Evolutionary conservation across 1,284 basidiomycete species (phyloP).

Genomic region (Trichosporon coremiiforme): DNA sequence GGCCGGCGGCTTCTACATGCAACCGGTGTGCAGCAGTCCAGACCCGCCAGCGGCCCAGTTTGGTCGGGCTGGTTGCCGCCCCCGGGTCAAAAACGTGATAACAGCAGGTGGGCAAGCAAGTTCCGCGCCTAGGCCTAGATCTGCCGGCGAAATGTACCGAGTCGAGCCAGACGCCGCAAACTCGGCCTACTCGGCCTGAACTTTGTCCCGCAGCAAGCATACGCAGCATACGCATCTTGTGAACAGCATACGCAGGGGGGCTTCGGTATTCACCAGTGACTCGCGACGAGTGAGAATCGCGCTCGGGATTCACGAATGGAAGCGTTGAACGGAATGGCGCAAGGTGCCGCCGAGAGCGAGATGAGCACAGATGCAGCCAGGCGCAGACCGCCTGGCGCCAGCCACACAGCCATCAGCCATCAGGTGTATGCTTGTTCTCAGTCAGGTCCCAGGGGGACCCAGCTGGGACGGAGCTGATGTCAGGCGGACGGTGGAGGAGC

Average conservation of each 20-base stretch:
- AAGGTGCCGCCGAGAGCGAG: background rate
- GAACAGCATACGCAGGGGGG: background rate
- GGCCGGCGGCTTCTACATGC: constrained; percentile 2
- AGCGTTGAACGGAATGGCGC: background rate
- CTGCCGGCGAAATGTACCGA: background rate
- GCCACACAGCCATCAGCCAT: background rate
- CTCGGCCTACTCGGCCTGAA: background rate
- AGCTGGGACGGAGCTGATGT: background rate
- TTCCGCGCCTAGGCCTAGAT: background rate
- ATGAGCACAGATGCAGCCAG: too few relatives aligned
- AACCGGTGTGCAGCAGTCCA: background rate
- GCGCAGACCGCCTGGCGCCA: background rate
- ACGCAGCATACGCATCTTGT: background rate
- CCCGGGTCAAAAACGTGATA: constrained; percentile 10
- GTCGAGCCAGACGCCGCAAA: background rate
- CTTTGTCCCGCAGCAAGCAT: background rate
- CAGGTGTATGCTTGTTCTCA: constrained; percentile 1
- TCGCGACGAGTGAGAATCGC: background rate
- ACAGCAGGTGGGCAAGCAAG: constrained; percentile 9
- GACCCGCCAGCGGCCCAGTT: background rate
- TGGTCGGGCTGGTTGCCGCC: background rate
- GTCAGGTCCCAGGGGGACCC: constrained; percentile 1
- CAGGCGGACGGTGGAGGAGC: background rate
- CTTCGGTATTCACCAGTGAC: constrained; percentile 10
- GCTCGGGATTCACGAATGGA: constrained; percentile 5